These are phyloP conservation scores for Vaccinium vitisidaea DNA, from an alignment of 148 eudicot species.

Conservation along the genomic window DNA sequence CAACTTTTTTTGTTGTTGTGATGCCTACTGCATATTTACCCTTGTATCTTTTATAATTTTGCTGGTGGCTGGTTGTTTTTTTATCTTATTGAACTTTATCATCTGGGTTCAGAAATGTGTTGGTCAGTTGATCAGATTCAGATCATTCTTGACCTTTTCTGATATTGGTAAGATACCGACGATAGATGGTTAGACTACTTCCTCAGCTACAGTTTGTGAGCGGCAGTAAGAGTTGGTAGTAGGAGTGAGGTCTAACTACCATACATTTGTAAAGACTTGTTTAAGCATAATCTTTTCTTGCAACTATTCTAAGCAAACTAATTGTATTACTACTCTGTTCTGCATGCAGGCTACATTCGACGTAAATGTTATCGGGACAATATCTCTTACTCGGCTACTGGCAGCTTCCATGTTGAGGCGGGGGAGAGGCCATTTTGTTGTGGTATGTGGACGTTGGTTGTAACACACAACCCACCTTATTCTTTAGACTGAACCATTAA, in stretches of 20 bases:
- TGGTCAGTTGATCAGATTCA: neutral
- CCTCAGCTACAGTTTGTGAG: conserved; percentile 6
- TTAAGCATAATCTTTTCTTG: neutral
- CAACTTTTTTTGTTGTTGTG: too few species aligned
- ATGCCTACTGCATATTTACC: neutral
- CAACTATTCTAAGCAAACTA: neutral
- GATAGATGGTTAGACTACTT: neutral
- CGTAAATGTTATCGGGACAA: conserved; percentile 83
- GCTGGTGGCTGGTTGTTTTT: neutral
- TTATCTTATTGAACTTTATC: neutral
- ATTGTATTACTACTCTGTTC: conserved; percentile 11
- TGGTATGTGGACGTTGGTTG: conserved; percentile 51
- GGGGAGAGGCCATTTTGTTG: conserved; percentile 92
- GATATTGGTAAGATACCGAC: neutral
- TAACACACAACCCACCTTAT: neutral
- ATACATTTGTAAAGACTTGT: neutral
- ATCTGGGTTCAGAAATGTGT: too few species aligned
- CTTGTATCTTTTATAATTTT: neutral
- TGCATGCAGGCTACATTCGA: conserved; percentile 66
- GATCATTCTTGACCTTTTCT: neutral
- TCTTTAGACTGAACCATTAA: neutral
- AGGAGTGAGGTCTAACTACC: neutral
- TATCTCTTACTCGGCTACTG: conserved; percentile 83
- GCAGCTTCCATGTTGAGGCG: conserved; percentile 78
- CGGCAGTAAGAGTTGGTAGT: neutral